These are phyloP conservation scores for Phytophthora aleatoria DNA, from an alignment of 352 stramenopile species.

Conservation along the genomic window DNA sequence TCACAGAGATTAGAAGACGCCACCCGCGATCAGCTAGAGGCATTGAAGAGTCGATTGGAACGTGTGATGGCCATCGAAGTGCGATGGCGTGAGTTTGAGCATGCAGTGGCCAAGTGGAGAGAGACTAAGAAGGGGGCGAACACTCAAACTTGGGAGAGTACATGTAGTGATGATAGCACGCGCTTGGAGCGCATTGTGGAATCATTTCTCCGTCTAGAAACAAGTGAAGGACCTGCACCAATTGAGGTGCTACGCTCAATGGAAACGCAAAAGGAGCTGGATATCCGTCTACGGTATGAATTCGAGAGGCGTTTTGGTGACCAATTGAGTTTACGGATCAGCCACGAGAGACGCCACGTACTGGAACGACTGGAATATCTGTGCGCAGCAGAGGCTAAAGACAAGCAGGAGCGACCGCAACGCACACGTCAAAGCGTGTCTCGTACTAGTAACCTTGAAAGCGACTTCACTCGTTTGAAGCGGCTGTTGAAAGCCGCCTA, in stretches of 20 bases:
- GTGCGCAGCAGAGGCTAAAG: slow-evolving; percentile 31
- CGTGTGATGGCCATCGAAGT: slow-evolving; percentile 15
- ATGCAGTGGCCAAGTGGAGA: slow-evolving; percentile 26
- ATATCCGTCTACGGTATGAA: slow-evolving; percentile 47
- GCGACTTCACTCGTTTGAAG: slow-evolving; percentile 32
- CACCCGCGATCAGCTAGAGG: slow-evolving; percentile 30
- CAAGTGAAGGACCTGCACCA: neutral
- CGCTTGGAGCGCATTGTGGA: slow-evolving; percentile 27
- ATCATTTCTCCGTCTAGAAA: slow-evolving; percentile 24
- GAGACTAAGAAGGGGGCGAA: neutral
- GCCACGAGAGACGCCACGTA: slow-evolving; percentile 57
- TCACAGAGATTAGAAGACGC: slow-evolving; percentile 37
- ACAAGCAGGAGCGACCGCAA: slow-evolving; percentile 18
- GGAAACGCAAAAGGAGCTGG: slow-evolving; percentile 27
- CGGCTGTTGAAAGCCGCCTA: slow-evolving; percentile 47
- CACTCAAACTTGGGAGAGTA: neutral
- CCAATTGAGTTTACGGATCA: slow-evolving; percentile 59
- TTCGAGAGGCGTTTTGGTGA: slow-evolving; percentile 60
- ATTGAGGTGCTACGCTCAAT: neutral
- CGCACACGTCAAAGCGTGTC: slow-evolving; percentile 7
- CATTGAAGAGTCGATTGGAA: slow-evolving; percentile 31
- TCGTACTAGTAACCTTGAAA: slow-evolving; percentile 6
- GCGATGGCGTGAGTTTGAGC: slow-evolving; percentile 19
- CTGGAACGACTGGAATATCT: slow-evolving; percentile 58
- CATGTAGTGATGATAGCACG: neutral